Conservation (phyloP, 176 grass and related monocot species). For the Phyllostachys edulis region DNA sequence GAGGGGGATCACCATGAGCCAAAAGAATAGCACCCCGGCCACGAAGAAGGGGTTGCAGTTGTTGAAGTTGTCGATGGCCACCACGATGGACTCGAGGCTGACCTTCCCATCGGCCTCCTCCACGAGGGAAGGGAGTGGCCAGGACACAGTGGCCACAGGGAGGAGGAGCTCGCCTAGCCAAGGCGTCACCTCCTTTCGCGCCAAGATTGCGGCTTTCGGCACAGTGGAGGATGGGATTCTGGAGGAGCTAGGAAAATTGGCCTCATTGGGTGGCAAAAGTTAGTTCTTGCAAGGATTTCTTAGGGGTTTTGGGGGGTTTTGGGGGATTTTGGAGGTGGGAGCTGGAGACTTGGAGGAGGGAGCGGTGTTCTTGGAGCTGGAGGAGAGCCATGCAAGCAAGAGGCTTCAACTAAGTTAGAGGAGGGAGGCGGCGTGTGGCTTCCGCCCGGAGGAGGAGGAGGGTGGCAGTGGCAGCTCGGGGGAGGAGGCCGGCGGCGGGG, state of each 20-base stretch:
- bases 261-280: slow-evolving; percentile 10
- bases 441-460: no score
- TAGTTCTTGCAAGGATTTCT: slow-evolving; percentile 2
- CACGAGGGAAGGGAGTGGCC: slow-evolving; percentile 44
- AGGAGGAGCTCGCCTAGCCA: slow-evolving; percentile 31
- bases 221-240: background rate
- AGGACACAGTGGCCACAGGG: slow-evolving; percentile 19
- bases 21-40: slow-evolving; percentile 68
- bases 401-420: no score
- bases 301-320: background rate
- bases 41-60: slow-evolving; percentile 90
- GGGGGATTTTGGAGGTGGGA: background rate
- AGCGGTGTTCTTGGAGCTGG: no score
- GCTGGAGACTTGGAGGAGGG: no score
- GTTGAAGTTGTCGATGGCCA: slow-evolving; percentile 85
- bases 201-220: slow-evolving; percentile 16
- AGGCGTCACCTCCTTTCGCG: background rate
- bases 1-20: slow-evolving; percentile 77
- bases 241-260: background rate
- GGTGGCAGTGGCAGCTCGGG: no score
- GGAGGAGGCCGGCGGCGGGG: no score
- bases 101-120: slow-evolving; percentile 68
- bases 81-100: slow-evolving; percentile 67
- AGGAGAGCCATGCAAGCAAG: no score
- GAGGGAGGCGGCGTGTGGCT: no score